These are phyloP conservation scores for Cadophora sp. DNA, from an alignment of 2,329 filamentous ascomycete species.

Conservation along the genomic window DNA sequence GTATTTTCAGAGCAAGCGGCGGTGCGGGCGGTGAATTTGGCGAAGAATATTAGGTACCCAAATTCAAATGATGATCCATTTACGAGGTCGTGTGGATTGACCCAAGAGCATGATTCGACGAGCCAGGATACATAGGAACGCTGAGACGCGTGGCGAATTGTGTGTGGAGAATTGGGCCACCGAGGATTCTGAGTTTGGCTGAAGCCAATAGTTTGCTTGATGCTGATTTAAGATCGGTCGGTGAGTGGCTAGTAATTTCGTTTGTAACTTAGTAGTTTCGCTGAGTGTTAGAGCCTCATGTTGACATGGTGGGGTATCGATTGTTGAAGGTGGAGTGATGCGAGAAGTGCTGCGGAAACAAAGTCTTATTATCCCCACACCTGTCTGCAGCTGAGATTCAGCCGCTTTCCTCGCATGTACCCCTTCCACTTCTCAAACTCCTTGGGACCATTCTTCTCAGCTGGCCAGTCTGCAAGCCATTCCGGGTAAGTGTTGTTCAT, in stretches of 20 bases:
- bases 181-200: neutral
- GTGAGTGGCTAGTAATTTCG: no score
- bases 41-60: slow-evolving; percentile 17
- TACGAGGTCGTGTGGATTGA: slow-evolving; percentile 22
- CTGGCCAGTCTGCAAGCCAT: slow-evolving; percentile 79
- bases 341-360: neutral
- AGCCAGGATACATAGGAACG: neutral
- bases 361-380: slow-evolving; percentile 66
- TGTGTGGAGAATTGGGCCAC: neutral
- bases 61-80: slow-evolving; percentile 25
- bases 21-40: slow-evolving; percentile 8
- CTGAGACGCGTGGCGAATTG: neutral
- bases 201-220: no score
- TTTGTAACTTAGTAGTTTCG: no score
- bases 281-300: no score
- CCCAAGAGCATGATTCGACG: slow-evolving; percentile 7
- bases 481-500: slow-evolving; percentile 78
- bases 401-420: slow-evolving; percentile 86
- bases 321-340: no score
- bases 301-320: no score
- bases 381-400: slow-evolving; percentile 95
- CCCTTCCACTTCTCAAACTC: slow-evolving; percentile 72
- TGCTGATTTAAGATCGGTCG: no score
- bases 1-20: slow-evolving; percentile 6
- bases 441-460: slow-evolving; percentile 41